phyloP scores from a whole-genome alignment of 768 basidiomycete species.

The Floccularia luteovirens region DNA sequence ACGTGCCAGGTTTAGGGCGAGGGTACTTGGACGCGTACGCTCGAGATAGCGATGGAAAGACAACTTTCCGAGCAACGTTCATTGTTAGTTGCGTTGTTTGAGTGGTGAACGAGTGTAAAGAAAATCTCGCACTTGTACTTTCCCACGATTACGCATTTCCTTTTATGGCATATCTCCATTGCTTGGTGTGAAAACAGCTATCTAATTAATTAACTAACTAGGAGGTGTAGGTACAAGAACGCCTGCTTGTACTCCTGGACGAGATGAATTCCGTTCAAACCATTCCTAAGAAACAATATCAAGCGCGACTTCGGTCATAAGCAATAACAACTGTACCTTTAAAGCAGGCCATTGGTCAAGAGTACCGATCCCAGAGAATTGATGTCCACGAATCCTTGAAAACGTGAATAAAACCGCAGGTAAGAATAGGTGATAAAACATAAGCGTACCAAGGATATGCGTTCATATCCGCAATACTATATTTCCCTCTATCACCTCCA shows the following conservation, averaged over 20 bases:
- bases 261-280: slow-evolving; percentile 16
- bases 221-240: slow-evolving; percentile 7
- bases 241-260: slow-evolving; percentile 14
- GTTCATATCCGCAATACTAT: slow-evolving; percentile 64
- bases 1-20: slow-evolving; percentile 41
- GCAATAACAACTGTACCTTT: slow-evolving; percentile 14
- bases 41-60: slow-evolving; percentile 19
- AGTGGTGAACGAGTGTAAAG: background rate
- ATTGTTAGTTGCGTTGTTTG: slow-evolving; percentile 6
- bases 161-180: background rate
- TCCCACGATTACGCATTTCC: background rate
- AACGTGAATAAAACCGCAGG: background rate
- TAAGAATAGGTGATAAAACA: background rate
- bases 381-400: slow-evolving; percentile 23
- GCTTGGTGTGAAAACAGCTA: background rate
- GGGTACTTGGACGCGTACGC: slow-evolving; percentile 39
- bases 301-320: slow-evolving; percentile 1
- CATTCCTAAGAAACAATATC: slow-evolving; percentile 9
- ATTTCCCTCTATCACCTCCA: slow-evolving; percentile 55
- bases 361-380: slow-evolving; percentile 22
- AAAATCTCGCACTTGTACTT: background rate
- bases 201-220: background rate
- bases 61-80: slow-evolving; percentile 18
- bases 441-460: slow-evolving; percentile 45
- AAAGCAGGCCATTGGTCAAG: slow-evolving; percentile 31